Evolutionary conservation across 345 rosid genomes (phyloP), one percentile per base, ranked within the genome.

Genomic region (Dipteronia sinensis): DNA sequence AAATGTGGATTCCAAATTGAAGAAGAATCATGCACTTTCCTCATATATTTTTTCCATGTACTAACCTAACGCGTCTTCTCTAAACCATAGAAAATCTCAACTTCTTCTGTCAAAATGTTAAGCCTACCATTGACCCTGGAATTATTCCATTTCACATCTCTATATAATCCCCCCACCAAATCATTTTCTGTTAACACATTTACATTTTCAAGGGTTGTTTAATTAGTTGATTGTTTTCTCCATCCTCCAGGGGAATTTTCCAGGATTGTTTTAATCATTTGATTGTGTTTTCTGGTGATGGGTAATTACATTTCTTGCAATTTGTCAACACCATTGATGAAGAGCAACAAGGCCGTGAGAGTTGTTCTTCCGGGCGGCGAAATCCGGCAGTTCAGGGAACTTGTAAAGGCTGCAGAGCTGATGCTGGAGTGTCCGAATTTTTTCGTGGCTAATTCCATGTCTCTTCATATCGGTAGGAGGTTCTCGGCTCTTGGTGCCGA

Each of bases 361-460:
- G 96, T 90, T 17, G 44, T 92, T 56, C 80, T 90, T 51, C 94
- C 94, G 20, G 76, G 83, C 27, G 92, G 96, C 10, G 91, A 86
- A 72, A 70, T 90, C 34, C 72, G 82, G 73, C 92, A 86, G 73
- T 88, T 87, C 73, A 78, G 87, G 27, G 83, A 84, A 16, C 66
- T 76, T 0, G 72, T 83, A 20, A 89, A 81, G 69, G 96, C 92
- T 0, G 96, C 94, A 0, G 96, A 92, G 84, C 75, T 90, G 67
- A 92, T 92, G 96, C 19, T 92, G 16, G 94, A 92, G 53, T 84
- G 90, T 67, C 96, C 96, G 0, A 85, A 83, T 19, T 84, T 80
- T 78, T 92, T 92, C 79, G 22, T 90, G 11, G 74, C 79, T 0
- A 86, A 84, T 59, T 74, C 91, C 3, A 72, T 73, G 47, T 87